Evolutionary conservation across 2,329 filamentous ascomycete species (phyloP), one percentile per base, ranked within the genome.

Genomic region (Microdochium trichocladiopsis): DNA sequence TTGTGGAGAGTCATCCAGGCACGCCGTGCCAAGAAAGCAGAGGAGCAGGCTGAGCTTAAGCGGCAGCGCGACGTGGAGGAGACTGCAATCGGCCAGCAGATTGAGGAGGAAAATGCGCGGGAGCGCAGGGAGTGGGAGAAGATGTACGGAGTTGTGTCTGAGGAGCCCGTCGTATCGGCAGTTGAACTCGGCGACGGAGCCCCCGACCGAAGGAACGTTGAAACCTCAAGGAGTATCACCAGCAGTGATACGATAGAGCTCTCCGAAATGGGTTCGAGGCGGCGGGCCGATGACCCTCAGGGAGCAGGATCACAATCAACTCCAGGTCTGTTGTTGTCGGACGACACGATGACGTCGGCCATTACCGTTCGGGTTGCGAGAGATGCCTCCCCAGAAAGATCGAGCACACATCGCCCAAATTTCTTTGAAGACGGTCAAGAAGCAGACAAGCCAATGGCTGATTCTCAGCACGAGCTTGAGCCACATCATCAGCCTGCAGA

Each of bases 1-100:
- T 73, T 96, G 14, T 96, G 91, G 91, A 90, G 84, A 56, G 75
- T 95, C 8, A 82, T 96, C 54, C 82, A 84, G 60, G 78, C 84
- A 55, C 77, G 76, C 47, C 77, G 80, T 49, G 73, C 77, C 58
- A 73, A 75, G 68, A 79, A 71, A 60, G 79, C 75, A 1, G 72
- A 72, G 16, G 74, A 74, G 52, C 66, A 69, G 50, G 73, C 72
- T n/a, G 73, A 78, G 60, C 75, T 72, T 21, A 72, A 78, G 50
- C 57, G 56, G 45, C 55, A 60, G 62, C 74, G 68, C 2, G 76
- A 80, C 52, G 69, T 83, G 53, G 78, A 86, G 50, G 73, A 96
- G 63, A 82, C 84, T 52, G 82, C 83, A 41, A 76, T 87, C 2
- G 90, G 89, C 3, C 79, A 83, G 51, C 78, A 82, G 51, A 71